Base-by-base conservation (phyloP, 192 early-diverging fungal species). In the Fimicolochytrium jonesii region DNA sequence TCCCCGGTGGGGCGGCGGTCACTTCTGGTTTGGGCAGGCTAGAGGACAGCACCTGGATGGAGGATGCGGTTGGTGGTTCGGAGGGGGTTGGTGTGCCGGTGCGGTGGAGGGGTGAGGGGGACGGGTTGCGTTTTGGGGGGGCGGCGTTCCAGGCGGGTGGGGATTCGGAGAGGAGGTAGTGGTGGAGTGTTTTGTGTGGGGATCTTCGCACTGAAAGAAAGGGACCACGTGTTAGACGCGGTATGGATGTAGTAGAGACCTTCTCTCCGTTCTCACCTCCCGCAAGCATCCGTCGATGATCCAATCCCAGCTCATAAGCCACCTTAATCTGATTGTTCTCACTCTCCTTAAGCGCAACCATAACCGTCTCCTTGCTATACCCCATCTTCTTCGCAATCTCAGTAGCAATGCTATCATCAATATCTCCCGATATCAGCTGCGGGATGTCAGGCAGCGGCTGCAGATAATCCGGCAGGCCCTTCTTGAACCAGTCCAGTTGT, bases 311-410 rank as follows among this genome's bases (percentile, higher is more conserved):
- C 66, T 95, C 93, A 70, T 96, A 98, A 4, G 96, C 92, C 5
- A 98, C 96, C 63, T 95, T 95, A 53, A 95, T 87, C 25, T 92
- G 93, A 70, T 95, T 97, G 68, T 94, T 95, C 50, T 87, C 90
- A 6, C 76, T 69, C 68, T 93, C 88, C 20, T 86, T 76, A 56
- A 98, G 70, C 56, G 92, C 92, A 42, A 77, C 66, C 25, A 86
- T 64, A 34, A 99, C 86, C 15, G 85, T 85, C 34, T 85, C 74
- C 47, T 62, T 69, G 47, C 75, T 66, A 64, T 82, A 90, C 7
- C 84, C 85, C 86, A 91, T 91, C 75, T 89, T 90, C 70, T 86
- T 90, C 32, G 69, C 80, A 9, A 99, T 75, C 63, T 96, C 94
- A 0, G 67, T 50, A 6, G 95, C 81, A 51, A 97, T 86, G 10